phyloP scores from a whole-genome alignment of 1,284 basidiomycete genomes.

The Apiotrichum porosum region DNA sequence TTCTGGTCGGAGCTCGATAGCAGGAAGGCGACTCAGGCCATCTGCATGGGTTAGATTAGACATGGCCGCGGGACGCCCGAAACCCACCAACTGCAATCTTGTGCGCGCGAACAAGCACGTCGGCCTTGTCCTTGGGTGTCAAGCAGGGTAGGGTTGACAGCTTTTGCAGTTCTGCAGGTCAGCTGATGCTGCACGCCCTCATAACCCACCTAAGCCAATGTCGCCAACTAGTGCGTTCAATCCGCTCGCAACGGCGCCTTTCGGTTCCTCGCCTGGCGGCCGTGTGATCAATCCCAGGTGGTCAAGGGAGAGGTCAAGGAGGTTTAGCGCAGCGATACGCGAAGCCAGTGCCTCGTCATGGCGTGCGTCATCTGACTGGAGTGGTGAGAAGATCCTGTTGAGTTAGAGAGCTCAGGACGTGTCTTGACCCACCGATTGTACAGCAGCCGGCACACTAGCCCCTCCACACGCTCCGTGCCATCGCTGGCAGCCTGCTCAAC shows the following conservation, averaged over 20 bases:
- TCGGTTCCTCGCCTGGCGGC: conserved; percentile 47
- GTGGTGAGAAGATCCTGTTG: conserved; percentile 62
- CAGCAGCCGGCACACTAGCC: conserved; percentile 62
- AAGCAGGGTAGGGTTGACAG: conserved; percentile 58
- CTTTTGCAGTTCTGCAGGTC: conserved; percentile 59
- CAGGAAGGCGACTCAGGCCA: conserved; percentile 40
- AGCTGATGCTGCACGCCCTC: neutral
- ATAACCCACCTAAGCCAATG: conserved; percentile 69
- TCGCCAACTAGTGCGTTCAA: conserved; percentile 62
- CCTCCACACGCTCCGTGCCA: conserved; percentile 67
- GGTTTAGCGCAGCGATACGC: conserved; percentile 81
- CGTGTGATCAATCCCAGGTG: conserved; percentile 75
- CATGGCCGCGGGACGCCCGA: neutral
- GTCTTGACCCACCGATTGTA: conserved; percentile 58
- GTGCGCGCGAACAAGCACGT: conserved; percentile 73
- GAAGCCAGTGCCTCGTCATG: conserved; percentile 84
- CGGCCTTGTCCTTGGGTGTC: conserved; percentile 72
- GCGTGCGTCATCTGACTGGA: conserved; percentile 68
- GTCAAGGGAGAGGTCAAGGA: conserved; percentile 76
- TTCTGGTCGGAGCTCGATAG: conserved; percentile 45
- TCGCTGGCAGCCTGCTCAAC: conserved; percentile 42
- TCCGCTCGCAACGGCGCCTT: conserved; percentile 53
- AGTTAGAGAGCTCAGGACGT: neutral
- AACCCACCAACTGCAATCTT: conserved; percentile 60
- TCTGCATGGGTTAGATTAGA: conserved; percentile 21